Evolutionary conservation across 305 asterid genomes (phyloP), one percentile per base, ranked within the genome.

Genomic region (Fraxinus greggii): DNA sequence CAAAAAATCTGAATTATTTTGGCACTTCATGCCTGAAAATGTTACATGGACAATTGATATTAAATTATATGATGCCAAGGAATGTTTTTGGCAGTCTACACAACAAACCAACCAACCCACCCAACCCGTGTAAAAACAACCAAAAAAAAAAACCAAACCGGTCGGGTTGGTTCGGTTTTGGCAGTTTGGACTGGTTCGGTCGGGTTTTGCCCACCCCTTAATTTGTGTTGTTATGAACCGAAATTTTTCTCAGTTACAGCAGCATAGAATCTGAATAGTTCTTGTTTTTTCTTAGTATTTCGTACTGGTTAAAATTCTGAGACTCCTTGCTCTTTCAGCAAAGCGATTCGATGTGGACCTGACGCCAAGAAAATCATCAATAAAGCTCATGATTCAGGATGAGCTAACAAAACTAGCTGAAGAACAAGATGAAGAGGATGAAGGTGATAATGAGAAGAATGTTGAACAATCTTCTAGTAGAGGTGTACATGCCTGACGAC

Each of bases 361-460:
- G 36, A 42, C 36, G 4, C 32, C 79, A 24, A 45, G 36, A 42
- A 76, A 24, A 24, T 7, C 79, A 78, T 24, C 80, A 42, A 74
- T 83, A 83, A 83, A 74, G 67, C 72, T 59, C 79, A 84, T 84
- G 75, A 79, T 79, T 59, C 86, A 83, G 83, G 80, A 59, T n/a
- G 84, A 81, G 54, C 84, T 81, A 54, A 38, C 84, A 56, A 59
- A 75, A 17, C 84, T 81, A 5, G 84, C 51, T 8, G 31, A 29
- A 35, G 81, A 56, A 19, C 74, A 78, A 72, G 38, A 63, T 4
- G 72, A 45, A 21, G 72, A 80, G 70, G 32, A 19, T 12, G 36
- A 15, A n/a, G 65, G 24, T 67, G 77, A 26, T 45, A 19, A 73
- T 63, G 38, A 19, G 28, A 36, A 61, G 31, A 61, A 23, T 9